phyloP scores from a whole-genome alignment of 306 rosid genomes.

The Vachellia collinsii region DNA sequence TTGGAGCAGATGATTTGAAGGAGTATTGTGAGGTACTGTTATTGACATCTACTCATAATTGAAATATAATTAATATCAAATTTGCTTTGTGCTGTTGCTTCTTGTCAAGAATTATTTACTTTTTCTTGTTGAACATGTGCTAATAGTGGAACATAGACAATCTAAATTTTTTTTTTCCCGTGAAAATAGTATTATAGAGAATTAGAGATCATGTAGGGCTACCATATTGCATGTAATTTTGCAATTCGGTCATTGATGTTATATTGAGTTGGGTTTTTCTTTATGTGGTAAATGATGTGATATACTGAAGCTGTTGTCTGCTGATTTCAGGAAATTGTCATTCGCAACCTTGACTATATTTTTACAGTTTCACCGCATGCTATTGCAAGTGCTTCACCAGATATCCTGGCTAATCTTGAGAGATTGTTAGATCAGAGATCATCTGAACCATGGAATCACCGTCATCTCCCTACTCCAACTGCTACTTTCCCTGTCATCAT shows the following conservation, averaged over 20 bases:
- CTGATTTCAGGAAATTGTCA: constrained; percentile 74
- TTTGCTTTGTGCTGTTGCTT: constrained; percentile 9
- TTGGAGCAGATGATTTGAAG: constrained; percentile 76
- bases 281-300: constrained; percentile 16
- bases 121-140: neutral
- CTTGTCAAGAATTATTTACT: constrained; percentile 10
- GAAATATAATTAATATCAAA: neutral
- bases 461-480: constrained; percentile 85
- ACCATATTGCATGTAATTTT: constrained; percentile 22
- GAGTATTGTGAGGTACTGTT: constrained; percentile 83
- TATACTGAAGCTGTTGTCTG: constrained; percentile 19
- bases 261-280: constrained; percentile 5
- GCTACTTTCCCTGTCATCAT: constrained; percentile 85
- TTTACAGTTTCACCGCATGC: constrained; percentile 76
- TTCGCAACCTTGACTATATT: constrained; percentile 86
- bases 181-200: constrained; percentile 6
- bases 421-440: constrained; percentile 72
- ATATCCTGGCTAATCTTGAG: constrained; percentile 81
- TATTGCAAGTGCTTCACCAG: constrained; percentile 64
- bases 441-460: constrained; percentile 89
- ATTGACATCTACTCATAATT: constrained; percentile 20
- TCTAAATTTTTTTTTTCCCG: no score
- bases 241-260: constrained; percentile 17
- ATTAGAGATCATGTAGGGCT: neutral
- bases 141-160: neutral